Base-by-base conservation (phyloP, 2,329 filamentous ascomycete species). In the Dendrostoma leiphaemia region DNA sequence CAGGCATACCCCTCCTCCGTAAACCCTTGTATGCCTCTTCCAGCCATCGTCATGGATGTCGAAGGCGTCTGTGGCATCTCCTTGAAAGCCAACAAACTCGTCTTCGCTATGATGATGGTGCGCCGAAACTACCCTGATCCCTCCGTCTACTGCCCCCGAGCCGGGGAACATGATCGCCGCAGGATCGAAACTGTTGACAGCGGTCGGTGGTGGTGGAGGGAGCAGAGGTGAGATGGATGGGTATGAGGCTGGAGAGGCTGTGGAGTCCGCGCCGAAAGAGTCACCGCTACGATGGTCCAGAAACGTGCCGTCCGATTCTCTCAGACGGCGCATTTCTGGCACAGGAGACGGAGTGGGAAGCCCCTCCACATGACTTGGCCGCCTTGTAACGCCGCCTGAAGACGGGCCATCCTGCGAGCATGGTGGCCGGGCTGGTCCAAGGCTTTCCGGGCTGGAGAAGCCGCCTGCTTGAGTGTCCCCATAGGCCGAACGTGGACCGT, bases 11-110 rank as follows among this genome's bases (percentile, higher is more conserved):
- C 81, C 80, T 55, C 81, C 81, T 26, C 80, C 80, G 59, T 83
- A 84, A 24, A 84, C 81, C 24, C 80, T 75, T 15, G 81, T 84
- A 64, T 84, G 81, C 34, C 80, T 74, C 61, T 73, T 78, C 81
- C 80, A 84, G 38, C 74, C 74, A 17, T 74, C 71, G 4, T 77
- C 79, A 12, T 72, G 68, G 53, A 71, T 70, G 61, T 81, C 74
- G 53, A 76, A 66, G 12, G 75, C 69, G 8, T 75, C 77, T 37
- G 81, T 71, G 52, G 79, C 76, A 61, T 82, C 78, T 26, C 77
- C 79, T 44, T 77, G 71, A 4, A 80, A 69, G 48, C 74, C 70
- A 32, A 77, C 69, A 53, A 74, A 71, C 13, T 65, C 65, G 37
- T 64, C 62, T 8, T 51, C 50, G 29, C 58, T 56, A 44, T 67